Evolutionary conservation across 179 eudicot genomes (phyloP).

Genomic region (Gypsophila paniculata): DNA sequence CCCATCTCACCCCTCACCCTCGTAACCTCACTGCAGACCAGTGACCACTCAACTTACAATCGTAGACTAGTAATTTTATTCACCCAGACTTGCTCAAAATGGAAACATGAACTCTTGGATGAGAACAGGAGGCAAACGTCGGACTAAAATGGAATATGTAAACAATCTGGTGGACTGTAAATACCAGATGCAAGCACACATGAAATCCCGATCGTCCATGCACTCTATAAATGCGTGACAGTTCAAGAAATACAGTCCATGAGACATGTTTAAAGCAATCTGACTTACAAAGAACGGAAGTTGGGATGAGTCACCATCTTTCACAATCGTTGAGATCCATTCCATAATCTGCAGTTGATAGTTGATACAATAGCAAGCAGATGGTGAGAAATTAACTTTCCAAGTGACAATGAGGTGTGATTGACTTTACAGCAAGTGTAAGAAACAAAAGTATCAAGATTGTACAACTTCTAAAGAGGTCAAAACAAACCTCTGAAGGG

Average conservation of each 20-base stretch:
- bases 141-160: background rate
- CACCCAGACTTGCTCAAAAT: background rate
- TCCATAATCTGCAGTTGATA: slow-evolving; percentile 51
- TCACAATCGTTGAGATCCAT: slow-evolving; percentile 78
- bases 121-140: background rate
- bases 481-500: slow-evolving; percentile 43
- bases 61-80: background rate
- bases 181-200: background rate
- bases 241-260: too few relatives aligned
- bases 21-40: background rate
- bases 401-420: slow-evolving; percentile 5
- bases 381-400: slow-evolving; percentile 10
- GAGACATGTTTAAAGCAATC: background rate
- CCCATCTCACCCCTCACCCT: background rate
- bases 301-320: slow-evolving; percentile 81
- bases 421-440: background rate
- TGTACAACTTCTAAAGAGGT: background rate
- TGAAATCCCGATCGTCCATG: background rate
- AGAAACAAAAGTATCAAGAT: background rate
- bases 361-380: background rate
- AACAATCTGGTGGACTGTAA: background rate
- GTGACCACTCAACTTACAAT: too few relatives aligned
- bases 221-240: too few relatives aligned
- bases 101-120: background rate
- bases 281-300: slow-evolving; percentile 85